Conservation (phyloP, 1,139 yeast species). For the Yamadazyma triangularis region DNA sequence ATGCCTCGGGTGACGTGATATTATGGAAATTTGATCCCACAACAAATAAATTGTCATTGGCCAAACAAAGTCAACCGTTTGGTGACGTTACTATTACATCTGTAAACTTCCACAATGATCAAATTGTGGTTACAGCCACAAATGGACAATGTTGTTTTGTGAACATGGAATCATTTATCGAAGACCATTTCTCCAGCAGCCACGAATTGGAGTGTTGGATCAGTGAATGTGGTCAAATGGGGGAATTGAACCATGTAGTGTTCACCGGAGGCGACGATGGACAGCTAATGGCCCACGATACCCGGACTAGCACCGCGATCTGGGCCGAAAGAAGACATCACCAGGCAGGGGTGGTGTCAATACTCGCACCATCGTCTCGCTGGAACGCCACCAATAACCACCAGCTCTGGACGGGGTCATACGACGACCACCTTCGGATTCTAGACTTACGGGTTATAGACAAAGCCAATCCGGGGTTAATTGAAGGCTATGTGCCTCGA, state of each 20-base stretch:
- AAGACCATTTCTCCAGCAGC: constrained; percentile 15
- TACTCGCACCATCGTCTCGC: constrained; percentile 43
- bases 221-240: constrained; percentile 62
- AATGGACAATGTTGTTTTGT: constrained; percentile 46
- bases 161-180: constrained; percentile 17
- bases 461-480: constrained; percentile 27
- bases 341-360: constrained; percentile 85
- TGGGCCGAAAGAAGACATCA: constrained; percentile 67
- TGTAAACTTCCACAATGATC: constrained; percentile 45
- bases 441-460: constrained; percentile 66
- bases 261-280: constrained; percentile 94
- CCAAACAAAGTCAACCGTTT: constrained; percentile 6
- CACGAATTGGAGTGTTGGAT: constrained; percentile 92
- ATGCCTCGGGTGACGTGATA: constrained; percentile 71
- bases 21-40: constrained; percentile 57
- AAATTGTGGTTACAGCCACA: constrained; percentile 52
- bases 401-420: constrained; percentile 82
- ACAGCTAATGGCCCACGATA: constrained; percentile 69
- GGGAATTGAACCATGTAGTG: constrained; percentile 51
- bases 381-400: constrained; percentile 45
- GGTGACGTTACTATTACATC: constrained; percentile 53
- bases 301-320: constrained; percentile 41
- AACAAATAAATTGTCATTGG: constrained; percentile 10
- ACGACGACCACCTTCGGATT: constrained; percentile 72
- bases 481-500: constrained; percentile 47